Conservation (phyloP, 2,329 filamentous ascomycete genomes). For the Penicillium rolfsii region DNA sequence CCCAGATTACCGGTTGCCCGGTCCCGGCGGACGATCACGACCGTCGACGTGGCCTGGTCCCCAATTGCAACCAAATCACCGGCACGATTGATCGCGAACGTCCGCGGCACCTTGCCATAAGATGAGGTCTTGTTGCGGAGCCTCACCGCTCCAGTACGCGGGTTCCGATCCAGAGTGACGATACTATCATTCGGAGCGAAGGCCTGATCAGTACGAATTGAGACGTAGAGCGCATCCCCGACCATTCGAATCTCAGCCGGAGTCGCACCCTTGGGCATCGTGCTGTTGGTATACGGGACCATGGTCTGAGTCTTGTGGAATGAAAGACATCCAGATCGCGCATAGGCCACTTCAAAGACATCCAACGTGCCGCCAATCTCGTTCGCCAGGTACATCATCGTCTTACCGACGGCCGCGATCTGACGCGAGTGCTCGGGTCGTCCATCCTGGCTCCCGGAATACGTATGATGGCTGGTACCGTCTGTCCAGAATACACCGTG, state of each 20-base stretch:
- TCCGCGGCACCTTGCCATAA: slow-evolving; percentile 67
- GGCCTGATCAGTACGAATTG: slow-evolving; percentile 36
- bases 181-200: slow-evolving; percentile 38
- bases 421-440: slow-evolving; percentile 18
- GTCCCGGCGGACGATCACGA: slow-evolving; percentile 66
- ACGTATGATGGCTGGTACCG: slow-evolving; percentile 5
- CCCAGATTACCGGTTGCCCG: slow-evolving; percentile 62
- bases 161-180: slow-evolving; percentile 28
- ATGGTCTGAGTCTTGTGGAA: slow-evolving; percentile 32
- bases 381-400: slow-evolving; percentile 53
- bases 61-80: slow-evolving; percentile 68
- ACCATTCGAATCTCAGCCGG: slow-evolving; percentile 33
- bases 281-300: slow-evolving; percentile 32
- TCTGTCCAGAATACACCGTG: slow-evolving; percentile 62
- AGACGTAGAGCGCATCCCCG: slow-evolving; percentile 35
- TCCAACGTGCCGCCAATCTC: slow-evolving; percentile 62
- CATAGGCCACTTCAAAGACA: slow-evolving; percentile 47
- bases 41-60: slow-evolving; percentile 63
- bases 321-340: slow-evolving; percentile 31
- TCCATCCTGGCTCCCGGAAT: background rate
- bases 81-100: slow-evolving; percentile 67
- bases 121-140: slow-evolving; percentile 63
- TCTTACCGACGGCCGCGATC: slow-evolving; percentile 23
- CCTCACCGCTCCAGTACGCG: slow-evolving; percentile 63
- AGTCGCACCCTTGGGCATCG: slow-evolving; percentile 34